Evolutionary conservation across 768 basidiomycete genomes (phyloP).

Genomic region (Podaxis pistillaris): DNA sequence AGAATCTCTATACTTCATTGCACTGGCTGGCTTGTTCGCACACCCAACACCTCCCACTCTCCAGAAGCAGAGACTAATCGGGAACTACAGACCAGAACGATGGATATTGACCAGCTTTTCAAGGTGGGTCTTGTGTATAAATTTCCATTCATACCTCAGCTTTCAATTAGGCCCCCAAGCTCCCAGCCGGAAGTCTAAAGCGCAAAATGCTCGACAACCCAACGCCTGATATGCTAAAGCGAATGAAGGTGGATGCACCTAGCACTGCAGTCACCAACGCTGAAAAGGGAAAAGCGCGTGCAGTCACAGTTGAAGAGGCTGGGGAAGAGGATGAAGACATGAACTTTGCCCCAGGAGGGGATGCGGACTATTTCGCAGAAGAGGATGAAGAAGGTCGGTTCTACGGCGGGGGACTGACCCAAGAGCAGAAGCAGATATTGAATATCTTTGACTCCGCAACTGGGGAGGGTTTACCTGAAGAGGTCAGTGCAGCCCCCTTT

Average conservation of each 20-base stretch:
- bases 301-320: slow-evolving; percentile 61
- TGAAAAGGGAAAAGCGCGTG: slow-evolving; percentile 29
- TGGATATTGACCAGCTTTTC: slow-evolving; percentile 54
- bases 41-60: too few species aligned
- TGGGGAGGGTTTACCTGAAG: slow-evolving; percentile 60
- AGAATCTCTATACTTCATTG: too few species aligned
- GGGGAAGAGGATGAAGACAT: slow-evolving; percentile 46
- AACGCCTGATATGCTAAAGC: slow-evolving; percentile 80
- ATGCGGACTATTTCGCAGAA: slow-evolving; percentile 87
- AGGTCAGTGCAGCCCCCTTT: slow-evolving; percentile 45
- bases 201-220: slow-evolving; percentile 76
- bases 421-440: slow-evolving; percentile 91
- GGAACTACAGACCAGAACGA: slow-evolving; percentile 17
- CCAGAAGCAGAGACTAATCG: neutral
- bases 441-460: slow-evolving; percentile 87
- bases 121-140: slow-evolving; percentile 31
- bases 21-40: too few species aligned
- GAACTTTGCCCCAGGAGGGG: slow-evolving; percentile 79
- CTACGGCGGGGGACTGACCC: slow-evolving; percentile 90
- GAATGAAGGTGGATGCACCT: slow-evolving; percentile 57
- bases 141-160: neutral
- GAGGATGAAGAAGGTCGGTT: slow-evolving; percentile 93
- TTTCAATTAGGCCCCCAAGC: slow-evolving; percentile 56
- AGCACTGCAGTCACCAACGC: slow-evolving; percentile 12
- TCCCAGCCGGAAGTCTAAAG: slow-evolving; percentile 63